Conservation (phyloP, 1,284 basidiomycete species). For the Flammula alnicola region DNA sequence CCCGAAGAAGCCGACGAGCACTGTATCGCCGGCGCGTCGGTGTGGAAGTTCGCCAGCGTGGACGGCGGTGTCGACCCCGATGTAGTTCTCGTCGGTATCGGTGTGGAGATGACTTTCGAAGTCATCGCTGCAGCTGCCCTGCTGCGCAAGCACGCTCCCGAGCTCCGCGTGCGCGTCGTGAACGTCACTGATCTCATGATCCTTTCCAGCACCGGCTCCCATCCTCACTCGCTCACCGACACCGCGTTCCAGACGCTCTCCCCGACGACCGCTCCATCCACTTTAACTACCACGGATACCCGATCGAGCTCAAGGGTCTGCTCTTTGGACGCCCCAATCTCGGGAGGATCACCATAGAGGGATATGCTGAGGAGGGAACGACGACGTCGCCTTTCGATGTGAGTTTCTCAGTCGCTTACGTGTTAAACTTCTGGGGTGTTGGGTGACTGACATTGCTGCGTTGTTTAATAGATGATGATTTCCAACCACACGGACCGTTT, state of each 20-base stretch:
- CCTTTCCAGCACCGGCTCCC: conserved; percentile 63
- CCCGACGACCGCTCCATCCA: conserved; percentile 68
- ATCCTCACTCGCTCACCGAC: conserved; percentile 79
- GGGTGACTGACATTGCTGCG: background rate
- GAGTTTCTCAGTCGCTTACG: conserved; percentile 25
- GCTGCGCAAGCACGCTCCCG: conserved; percentile 64
- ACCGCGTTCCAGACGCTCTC: conserved; percentile 73
- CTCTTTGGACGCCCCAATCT: conserved; percentile 59
- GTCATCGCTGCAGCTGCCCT: conserved; percentile 79
- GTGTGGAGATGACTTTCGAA: conserved; percentile 78
- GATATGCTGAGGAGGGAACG: conserved; percentile 72
- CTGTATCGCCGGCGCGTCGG: conserved; percentile 74
- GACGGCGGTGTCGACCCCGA: conserved; percentile 70
- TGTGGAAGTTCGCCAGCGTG: conserved; percentile 78
- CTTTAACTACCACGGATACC: conserved; percentile 88
- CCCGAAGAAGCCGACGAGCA: conserved; percentile 72
- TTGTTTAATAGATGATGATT: conserved; percentile 63
- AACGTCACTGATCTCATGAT: conserved; percentile 88
- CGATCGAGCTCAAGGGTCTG: conserved; percentile 66
- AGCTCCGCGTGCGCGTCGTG: conserved; percentile 77
- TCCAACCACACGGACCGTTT: conserved; percentile 68
- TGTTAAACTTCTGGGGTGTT: conserved; percentile 1
- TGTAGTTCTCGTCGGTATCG: conserved; percentile 76
- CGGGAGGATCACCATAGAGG: conserved; percentile 57
- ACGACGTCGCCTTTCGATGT: conserved; percentile 73